Conservation (phyloP, 2,329 filamentous ascomycete genomes). For the Trichoderma gracile region DNA sequence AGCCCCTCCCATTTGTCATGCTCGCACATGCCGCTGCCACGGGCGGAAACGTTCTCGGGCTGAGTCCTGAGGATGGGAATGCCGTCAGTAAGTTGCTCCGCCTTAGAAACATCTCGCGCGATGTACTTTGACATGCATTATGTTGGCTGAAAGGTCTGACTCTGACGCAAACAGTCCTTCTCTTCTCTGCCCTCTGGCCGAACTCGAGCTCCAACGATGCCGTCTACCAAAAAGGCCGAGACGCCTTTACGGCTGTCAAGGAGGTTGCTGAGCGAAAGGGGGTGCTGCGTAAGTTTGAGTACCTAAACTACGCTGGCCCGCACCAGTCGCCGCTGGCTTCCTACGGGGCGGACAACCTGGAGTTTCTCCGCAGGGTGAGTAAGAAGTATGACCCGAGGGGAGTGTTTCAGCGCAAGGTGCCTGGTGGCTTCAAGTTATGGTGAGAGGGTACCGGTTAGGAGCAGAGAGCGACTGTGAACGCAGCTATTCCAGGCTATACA, state of each 20-base stretch:
- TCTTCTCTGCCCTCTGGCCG: conserved; percentile 7
- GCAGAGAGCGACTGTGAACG: background rate
- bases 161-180: conserved; percentile 5
- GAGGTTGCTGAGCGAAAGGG: background rate
- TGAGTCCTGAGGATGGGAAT: conserved; percentile 3
- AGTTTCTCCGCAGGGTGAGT: conserved; percentile 28
- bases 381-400: conserved; percentile 38
- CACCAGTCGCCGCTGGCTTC: conserved; percentile 2
- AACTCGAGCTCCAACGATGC: conserved; percentile 12
- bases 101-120: background rate
- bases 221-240: conserved; percentile 3
- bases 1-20: conserved; percentile 16
- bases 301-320: conserved; percentile 10
- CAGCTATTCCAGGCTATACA: background rate
- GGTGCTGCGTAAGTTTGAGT: conserved; percentile 11
- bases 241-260: background rate
- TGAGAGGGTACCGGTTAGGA: background rate
- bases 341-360: background rate
- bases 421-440: conserved; percentile 41
- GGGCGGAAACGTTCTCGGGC: background rate
- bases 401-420: conserved; percentile 37
- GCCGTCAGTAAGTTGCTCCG: background rate
- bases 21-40: conserved; percentile 2
- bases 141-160: background rate
- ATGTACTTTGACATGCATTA: background rate